Evolutionary conservation across 208 protist species (phyloP).

Genomic region (Leishmania tropica): DNA sequence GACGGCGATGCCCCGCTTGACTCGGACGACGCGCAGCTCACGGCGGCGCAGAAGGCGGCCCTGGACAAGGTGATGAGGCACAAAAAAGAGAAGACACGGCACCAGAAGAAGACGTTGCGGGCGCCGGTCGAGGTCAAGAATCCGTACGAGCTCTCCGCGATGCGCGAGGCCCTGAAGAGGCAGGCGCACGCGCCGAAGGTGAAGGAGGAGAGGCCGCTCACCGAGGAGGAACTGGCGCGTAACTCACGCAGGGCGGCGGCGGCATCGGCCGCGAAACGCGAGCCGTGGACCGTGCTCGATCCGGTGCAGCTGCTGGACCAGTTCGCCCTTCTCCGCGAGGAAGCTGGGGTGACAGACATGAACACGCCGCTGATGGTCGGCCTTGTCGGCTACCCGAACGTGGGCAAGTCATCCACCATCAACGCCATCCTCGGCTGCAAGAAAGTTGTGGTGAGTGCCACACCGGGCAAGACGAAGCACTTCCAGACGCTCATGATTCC

Average conservation of each 20-base stretch:
- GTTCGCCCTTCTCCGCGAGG: slow-evolving; percentile 57
- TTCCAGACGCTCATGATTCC: slow-evolving; percentile 97
- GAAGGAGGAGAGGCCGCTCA: slow-evolving; percentile 48
- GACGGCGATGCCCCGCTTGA: slow-evolving; percentile 1
- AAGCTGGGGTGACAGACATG: slow-evolving; percentile 35
- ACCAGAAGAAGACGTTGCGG: slow-evolving; percentile 78
- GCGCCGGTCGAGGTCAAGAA: slow-evolving; percentile 78
- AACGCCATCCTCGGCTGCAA: slow-evolving; percentile 96
- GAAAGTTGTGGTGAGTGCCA: slow-evolving; percentile 95
- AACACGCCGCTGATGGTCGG: slow-evolving; percentile 88
- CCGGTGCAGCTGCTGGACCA: slow-evolving; percentile 83
- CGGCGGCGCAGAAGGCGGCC: slow-evolving; percentile 36
- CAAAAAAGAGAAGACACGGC: slow-evolving; percentile 66
- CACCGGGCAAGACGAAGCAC: slow-evolving; percentile 99
- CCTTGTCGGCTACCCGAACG: slow-evolving; percentile 98
- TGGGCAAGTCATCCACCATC: slow-evolving; percentile 98
- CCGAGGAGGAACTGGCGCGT: slow-evolving; percentile 68
- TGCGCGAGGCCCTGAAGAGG: slow-evolving; percentile 47
- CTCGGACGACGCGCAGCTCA: slow-evolving; percentile 35
- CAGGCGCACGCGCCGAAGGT: slow-evolving; percentile 42
- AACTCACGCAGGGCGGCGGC: slow-evolving; percentile 48
- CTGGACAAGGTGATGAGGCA: slow-evolving; percentile 40
- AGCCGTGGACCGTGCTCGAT: slow-evolving; percentile 68
- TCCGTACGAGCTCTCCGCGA: slow-evolving; percentile 72
- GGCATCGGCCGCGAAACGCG: slow-evolving; percentile 19